Evolutionary conservation across 1,284 basidiomycete genomes (phyloP).

Genomic region (Fomes fomentarius): DNA sequence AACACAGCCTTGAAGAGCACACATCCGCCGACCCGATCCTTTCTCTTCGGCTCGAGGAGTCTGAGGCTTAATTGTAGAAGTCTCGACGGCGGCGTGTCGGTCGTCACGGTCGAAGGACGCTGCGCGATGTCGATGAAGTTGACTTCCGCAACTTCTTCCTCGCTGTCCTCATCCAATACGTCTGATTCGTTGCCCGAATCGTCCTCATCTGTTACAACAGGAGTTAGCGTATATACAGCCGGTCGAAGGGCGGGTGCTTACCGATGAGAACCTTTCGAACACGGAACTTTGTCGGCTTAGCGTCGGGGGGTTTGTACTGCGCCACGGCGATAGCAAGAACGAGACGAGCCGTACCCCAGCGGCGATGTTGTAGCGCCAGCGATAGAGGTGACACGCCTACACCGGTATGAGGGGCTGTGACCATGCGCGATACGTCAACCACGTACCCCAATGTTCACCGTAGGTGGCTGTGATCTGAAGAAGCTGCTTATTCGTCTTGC

Average conservation of each 20-base stretch:
- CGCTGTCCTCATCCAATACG: slow-evolving; percentile 39
- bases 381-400: slow-evolving; percentile 49
- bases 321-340: slow-evolving; percentile 55
- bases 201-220: neutral
- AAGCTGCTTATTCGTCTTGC: slow-evolving; percentile 31
- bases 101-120: slow-evolving; percentile 45
- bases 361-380: slow-evolving; percentile 48
- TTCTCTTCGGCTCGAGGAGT: slow-evolving; percentile 22
- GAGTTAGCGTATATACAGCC: no score
- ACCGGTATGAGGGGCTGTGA: neutral
- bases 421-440: neutral
- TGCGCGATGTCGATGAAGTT: slow-evolving; percentile 56
- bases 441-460: slow-evolving; percentile 7
- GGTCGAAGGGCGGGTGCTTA: no score
- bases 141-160: slow-evolving; percentile 38
- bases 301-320: slow-evolving; percentile 48
- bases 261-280: slow-evolving; percentile 37
- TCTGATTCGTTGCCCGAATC: slow-evolving; percentile 36
- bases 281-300: slow-evolving; percentile 37
- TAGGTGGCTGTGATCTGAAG: slow-evolving; percentile 43
- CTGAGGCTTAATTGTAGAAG: slow-evolving; percentile 33
- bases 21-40: neutral
- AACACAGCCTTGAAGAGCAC: slow-evolving; percentile 41
- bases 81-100: slow-evolving; percentile 39
- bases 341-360: slow-evolving; percentile 57